A percentile compares a stretch with the other conserved stretches of the same genome.
These are phyloP conservation scores for Backusella westeae DNA, from an alignment of 192 early-diverging fungal genomes.

Conservation along the genomic window DNA sequence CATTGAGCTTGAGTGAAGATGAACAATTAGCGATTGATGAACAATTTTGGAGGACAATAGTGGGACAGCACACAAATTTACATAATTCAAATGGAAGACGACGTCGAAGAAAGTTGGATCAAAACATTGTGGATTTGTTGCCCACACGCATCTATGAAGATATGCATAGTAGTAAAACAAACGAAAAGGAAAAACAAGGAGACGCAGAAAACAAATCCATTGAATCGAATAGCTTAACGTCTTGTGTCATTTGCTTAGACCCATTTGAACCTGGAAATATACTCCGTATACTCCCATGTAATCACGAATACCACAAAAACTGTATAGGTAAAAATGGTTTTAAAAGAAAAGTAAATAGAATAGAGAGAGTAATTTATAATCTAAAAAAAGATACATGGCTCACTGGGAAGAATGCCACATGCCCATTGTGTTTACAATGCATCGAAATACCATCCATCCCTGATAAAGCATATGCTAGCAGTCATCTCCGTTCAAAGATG, in stretches of 20 bases:
- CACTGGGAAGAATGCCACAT: not conserved
- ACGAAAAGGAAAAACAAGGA: not conserved
- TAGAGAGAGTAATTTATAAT: not conserved
- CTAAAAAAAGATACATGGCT: not conserved
- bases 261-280: not conserved
- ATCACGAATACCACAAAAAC: not conserved
- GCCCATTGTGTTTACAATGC: not conserved
- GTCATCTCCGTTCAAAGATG: not conserved
- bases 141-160: not conserved
- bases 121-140: not conserved
- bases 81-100: not conserved
- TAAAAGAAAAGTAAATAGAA: not conserved
- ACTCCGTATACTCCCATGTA: not conserved
- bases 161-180: not conserved
- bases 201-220: not conserved
- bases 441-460: not conserved
- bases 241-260: not conserved
- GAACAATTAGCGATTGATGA: slow-evolving; percentile 2
- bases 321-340: not conserved
- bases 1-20: not conserved
- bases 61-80: not conserved
- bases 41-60: not conserved
- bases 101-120: not conserved
- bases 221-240: not conserved
- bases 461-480: not conserved